Conservation (phyloP, 2,329 filamentous ascomycete genomes). For the Geosmithia putterillii region DNA sequence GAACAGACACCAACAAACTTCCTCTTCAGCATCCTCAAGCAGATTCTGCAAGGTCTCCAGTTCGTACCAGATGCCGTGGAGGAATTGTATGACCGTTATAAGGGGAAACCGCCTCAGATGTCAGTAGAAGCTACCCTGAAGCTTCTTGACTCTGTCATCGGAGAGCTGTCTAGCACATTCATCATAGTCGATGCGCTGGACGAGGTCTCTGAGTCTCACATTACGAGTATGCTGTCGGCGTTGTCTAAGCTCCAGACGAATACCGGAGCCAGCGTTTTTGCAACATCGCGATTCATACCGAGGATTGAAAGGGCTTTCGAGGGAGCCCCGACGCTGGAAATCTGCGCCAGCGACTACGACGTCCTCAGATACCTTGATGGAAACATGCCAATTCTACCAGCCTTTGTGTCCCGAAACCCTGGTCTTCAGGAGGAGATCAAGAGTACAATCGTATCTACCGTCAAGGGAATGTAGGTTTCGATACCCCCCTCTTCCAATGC, state of each 20-base stretch:
- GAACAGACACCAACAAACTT: conserved; percentile 21
- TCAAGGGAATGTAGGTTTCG: conserved; percentile 3
- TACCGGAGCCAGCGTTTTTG: conserved; percentile 3
- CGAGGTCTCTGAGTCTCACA: conserved; percentile 5
- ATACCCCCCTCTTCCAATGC: no score
- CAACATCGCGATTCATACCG: conserved; percentile 7
- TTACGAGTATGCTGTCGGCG: background rate
- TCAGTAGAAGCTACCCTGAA: background rate
- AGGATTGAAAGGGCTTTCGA: conserved; percentile 4
- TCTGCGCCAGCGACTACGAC: conserved; percentile 5
- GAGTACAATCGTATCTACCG: background rate
- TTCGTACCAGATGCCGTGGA: conserved; percentile 13
- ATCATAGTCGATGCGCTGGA: conserved; percentile 13
- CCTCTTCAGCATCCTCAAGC: conserved; percentile 20
- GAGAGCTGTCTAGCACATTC: conserved; percentile 2
- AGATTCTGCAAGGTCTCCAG: conserved; percentile 15
- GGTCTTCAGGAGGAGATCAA: conserved; percentile 5
- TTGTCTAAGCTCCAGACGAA: conserved; percentile 1
- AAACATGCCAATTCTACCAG: conserved; percentile 1
- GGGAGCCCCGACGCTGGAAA: background rate
- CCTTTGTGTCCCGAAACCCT: background rate
- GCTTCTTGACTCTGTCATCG: conserved; percentile 1
- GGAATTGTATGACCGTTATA: conserved; percentile 13
- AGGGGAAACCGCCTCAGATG: conserved; percentile 2
- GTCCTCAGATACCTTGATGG: conserved; percentile 5